A percentile compares a stretch with the other conserved stretches of the same genome.
Evolutionary conservation across 306 rosid genomes (phyloP).

Genomic region (Dicorynia guianensis): DNA sequence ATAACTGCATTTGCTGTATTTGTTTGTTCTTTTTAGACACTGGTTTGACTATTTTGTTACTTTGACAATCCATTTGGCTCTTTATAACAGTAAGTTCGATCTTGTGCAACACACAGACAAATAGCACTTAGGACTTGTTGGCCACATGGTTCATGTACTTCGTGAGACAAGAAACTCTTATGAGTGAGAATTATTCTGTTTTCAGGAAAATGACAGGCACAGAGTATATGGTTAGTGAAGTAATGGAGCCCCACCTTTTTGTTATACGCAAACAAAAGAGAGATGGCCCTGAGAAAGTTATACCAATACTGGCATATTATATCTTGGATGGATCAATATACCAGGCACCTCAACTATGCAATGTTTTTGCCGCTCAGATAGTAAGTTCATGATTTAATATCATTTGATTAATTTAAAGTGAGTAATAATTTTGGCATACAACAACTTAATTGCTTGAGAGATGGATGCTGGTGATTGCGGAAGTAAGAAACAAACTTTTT

Average conservation of each 20-base stretch:
- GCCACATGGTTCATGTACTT: constrained; percentile 10
- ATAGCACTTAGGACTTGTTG: not conserved
- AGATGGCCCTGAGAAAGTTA: constrained; percentile 90
- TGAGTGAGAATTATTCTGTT: constrained; percentile 22
- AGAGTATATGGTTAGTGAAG: constrained; percentile 79
- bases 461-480: not conserved
- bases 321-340: constrained; percentile 91
- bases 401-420: not conserved
- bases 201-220: constrained; percentile 82
- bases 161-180: constrained; percentile 21
- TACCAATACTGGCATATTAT: constrained; percentile 82
- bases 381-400: constrained; percentile 49
- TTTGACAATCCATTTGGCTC: not conserved
- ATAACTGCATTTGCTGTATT: not conserved
- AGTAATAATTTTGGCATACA: not conserved
- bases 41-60: constrained; percentile 4
- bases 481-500: constrained; percentile 13
- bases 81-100: not conserved
- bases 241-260: constrained; percentile 83
- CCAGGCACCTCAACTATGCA: constrained; percentile 92
- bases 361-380: constrained; percentile 89
- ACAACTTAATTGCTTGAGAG: not conserved
- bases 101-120: not conserved
- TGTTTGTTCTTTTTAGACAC: not conserved
- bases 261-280: constrained; percentile 88